Base-by-base conservation (phyloP, 2,329 filamentous ascomycete species). In the Apiospora malaysiana region DNA sequence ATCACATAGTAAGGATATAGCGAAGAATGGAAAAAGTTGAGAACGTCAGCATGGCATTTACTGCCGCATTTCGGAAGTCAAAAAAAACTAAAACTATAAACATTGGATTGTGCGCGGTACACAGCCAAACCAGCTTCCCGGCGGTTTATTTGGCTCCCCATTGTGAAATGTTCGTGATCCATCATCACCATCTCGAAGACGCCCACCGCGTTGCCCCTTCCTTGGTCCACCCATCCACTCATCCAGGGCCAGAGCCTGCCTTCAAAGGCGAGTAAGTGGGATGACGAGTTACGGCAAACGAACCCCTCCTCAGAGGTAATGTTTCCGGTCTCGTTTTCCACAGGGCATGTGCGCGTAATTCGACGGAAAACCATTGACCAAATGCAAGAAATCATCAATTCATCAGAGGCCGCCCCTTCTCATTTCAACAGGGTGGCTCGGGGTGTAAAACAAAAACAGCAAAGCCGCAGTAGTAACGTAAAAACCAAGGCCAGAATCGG, bases 361-460 rank as follows among this genome's bases (percentile, higher is more conserved):
- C 10, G 8, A 47, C 10, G 32, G 32, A 21, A 56, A 32, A 2
- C 49, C 25, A 32, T 32, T 8, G 56, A 47, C 45, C 32, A 63
- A 63, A 37, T 63, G 56, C 56, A 63, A 63, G 32, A 40, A 63
- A 63, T 40, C 32, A 63, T 63, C 56, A 40, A n/a, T 63, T 63
- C 56, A 23, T 63, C 56, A 63, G 49, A 40, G 56, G 56, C 25
- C 14, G 12, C 51, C 16, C 16, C 51, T 27, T 21, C 27, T 56
- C 14, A 32, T 32, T 7, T 32, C 25, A 32, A 16, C 49, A 56
- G 25, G 27, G 27, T 16, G 27, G 16, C 27, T 16, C 51, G 8
- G 7, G 21, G 27, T 10, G 46, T 16, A 7, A 59, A 37, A 59
- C 18, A 37, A 63, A 63, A 27, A 21, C 27, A 40, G 32, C 27